Evolutionary conservation across 441 rosid species (phyloP).

Genomic region (Croton setiger): DNA sequence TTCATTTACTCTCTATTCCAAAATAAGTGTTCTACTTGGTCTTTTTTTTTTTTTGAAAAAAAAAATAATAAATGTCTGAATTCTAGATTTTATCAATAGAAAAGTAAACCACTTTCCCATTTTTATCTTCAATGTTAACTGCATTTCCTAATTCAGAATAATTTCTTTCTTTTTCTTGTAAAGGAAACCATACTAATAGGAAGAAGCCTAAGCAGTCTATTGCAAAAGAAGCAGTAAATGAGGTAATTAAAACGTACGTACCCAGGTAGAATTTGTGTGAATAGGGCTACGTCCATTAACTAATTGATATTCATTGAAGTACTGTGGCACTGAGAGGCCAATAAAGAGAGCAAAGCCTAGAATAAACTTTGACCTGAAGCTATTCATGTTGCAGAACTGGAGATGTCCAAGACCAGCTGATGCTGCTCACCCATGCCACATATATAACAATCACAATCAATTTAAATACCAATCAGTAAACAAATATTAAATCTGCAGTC

Average conservation of each 20-base stretch:
- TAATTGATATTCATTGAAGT: conserved; percentile 54
- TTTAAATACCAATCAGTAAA: neutral
- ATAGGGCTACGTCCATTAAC: conserved; percentile 58
- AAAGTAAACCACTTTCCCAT: no score
- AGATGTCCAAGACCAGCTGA: conserved; percentile 69
- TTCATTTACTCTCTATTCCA: no score
- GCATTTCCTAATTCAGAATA: no score
- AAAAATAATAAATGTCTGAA: no score
- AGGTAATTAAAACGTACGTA: conserved; percentile 20
- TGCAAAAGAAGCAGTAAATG: neutral
- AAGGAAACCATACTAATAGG: no score
- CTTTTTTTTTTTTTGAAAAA: no score
- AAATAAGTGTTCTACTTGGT: no score
- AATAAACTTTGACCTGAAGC: conserved; percentile 76
- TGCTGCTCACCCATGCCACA: conserved; percentile 40
- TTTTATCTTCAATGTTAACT: no score
- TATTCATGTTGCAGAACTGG: conserved; percentile 77
- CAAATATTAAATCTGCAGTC: neutral
- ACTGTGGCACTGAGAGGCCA: conserved; percentile 71
- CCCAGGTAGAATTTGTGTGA: conserved; percentile 52
- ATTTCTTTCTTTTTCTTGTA: no score
- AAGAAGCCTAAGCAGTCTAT: neutral
- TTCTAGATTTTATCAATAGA: no score
- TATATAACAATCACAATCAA: neutral
- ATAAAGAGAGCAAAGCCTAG: conserved; percentile 74